A percentile compares a stretch with the other conserved stretches of the same genome.
phyloP scores from a whole-genome alignment of 2,329 filamentous ascomycete genomes.

The Sclerotinia spermophila region DNA sequence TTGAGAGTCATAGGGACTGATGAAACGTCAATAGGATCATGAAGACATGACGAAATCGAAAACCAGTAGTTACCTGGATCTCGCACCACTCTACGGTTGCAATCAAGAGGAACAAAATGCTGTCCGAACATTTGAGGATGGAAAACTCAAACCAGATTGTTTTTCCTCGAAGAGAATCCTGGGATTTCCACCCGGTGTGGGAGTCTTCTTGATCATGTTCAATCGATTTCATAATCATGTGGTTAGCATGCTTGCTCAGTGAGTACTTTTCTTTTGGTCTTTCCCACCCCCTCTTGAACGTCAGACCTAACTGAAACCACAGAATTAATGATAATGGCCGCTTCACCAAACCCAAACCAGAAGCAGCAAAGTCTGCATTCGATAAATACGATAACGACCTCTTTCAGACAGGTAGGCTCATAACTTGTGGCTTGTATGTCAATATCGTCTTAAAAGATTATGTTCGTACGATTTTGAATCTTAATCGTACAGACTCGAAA shows the following conservation, averaged over 20 bases:
- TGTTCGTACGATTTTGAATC: constrained; percentile 56
- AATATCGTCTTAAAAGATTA: constrained; percentile 77
- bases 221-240: constrained; percentile 76
- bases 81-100: constrained; percentile 44
- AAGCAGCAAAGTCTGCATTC: constrained; percentile 52
- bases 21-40: not conserved
- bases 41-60: constrained; percentile 10
- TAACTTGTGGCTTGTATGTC: constrained; percentile 70
- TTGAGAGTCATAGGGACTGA: not conserved
- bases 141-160: constrained; percentile 66
- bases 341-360: constrained; percentile 63
- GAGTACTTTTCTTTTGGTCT: constrained; percentile 15
- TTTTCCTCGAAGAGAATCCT: constrained; percentile 69
- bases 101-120: constrained; percentile 31
- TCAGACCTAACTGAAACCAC: constrained; percentile 9
- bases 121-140: constrained; percentile 58
- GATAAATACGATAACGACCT: constrained; percentile 72
- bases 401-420: constrained; percentile 74
- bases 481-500: constrained; percentile 17
- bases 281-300: not conserved
- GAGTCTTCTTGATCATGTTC: constrained; percentile 72
- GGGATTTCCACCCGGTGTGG: constrained; percentile 68
- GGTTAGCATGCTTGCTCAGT: constrained; percentile 67
- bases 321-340: constrained; percentile 79
- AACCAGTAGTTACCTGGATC: constrained; percentile 44